phyloP scores from a whole-genome alignment of 129 eudicot genomes.

The Lactuca sativa region DNA sequence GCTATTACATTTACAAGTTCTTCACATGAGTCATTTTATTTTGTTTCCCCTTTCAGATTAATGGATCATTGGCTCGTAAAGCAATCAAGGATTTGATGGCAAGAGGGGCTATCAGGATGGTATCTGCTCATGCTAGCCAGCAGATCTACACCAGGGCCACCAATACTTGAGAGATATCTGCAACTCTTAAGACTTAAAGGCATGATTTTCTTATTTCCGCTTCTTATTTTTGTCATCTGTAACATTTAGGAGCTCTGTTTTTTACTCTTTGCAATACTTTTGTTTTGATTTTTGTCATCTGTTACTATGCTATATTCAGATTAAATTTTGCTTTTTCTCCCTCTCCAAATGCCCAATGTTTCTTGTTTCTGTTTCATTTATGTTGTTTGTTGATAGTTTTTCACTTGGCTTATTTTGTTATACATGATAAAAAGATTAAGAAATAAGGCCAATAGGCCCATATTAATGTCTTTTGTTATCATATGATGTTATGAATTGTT shows the following conservation, averaged over 20 bases:
- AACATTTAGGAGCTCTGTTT: background rate
- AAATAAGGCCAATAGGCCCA: too few species aligned
- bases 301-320: background rate
- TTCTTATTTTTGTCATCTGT: conserved; percentile 10
- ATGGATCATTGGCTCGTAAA: conserved; percentile 83
- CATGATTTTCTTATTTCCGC: conserved; percentile 3
- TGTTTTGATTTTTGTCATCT: background rate
- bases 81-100: conserved; percentile 83
- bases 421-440: too few species aligned
- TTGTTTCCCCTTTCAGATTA: conserved; percentile 36
- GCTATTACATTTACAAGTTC: background rate
- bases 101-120: conserved; percentile 72
- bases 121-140: conserved; percentile 69
- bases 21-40: background rate
- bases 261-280: background rate
- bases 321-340: background rate
- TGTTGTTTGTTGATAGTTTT: background rate
- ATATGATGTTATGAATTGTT: too few species aligned
- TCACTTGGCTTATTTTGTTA: too few species aligned
- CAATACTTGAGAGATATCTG: conserved; percentile 38
- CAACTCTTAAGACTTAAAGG: background rate
- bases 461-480: too few species aligned
- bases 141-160: conserved; percentile 83
- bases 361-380: background rate
- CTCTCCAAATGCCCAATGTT: background rate